Evolutionary conservation across 1,284 basidiomycete species (phyloP).

Genomic region (Austropuccinia psidii): DNA sequence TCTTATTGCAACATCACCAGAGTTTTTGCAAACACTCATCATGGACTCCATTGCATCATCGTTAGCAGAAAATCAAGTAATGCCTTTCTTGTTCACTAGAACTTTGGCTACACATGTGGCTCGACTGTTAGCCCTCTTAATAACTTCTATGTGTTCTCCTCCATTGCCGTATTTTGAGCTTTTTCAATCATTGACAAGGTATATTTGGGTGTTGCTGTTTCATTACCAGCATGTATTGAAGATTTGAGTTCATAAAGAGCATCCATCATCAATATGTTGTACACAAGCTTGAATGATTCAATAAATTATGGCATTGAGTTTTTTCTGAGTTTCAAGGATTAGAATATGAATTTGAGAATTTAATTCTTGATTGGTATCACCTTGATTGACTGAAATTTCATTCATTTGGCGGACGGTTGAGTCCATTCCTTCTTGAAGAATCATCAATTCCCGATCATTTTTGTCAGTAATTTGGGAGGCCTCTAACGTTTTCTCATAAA

Average conservation of each 20-base stretch:
- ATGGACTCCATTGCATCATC: conserved; percentile 90
- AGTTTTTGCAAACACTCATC: conserved; percentile 68
- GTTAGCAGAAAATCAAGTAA: conserved; percentile 80
- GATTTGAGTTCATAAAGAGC: conserved; percentile 96
- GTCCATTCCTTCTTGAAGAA: conserved; percentile 95
- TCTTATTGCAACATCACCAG: conserved; percentile 78
- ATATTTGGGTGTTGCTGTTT: conserved; percentile 93
- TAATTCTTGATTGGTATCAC: conserved; percentile 74
- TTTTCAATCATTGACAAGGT: conserved; percentile 98
- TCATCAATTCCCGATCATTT: conserved; percentile 92
- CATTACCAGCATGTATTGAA: conserved; percentile 83
- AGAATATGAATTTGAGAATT: conserved; percentile 94
- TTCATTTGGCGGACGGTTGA: conserved; percentile 80
- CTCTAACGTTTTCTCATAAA: conserved; percentile 67
- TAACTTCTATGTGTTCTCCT: conserved; percentile 93
- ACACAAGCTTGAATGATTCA: conserved; percentile 95
- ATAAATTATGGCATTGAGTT: conserved; percentile 96
- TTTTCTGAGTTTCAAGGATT: conserved; percentile 94
- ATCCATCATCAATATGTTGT: conserved; percentile 94
- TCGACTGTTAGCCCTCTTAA: conserved; percentile 93
- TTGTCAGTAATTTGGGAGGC: conserved; percentile 77
- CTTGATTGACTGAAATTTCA: conserved; percentile 61
- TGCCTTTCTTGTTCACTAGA: conserved; percentile 84
- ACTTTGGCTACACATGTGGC: conserved; percentile 89
- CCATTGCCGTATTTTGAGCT: conserved; percentile 81